Conservation (phyloP, 1,284 basidiomycete genomes). For the Microstroma glucosiphilum region DNA sequence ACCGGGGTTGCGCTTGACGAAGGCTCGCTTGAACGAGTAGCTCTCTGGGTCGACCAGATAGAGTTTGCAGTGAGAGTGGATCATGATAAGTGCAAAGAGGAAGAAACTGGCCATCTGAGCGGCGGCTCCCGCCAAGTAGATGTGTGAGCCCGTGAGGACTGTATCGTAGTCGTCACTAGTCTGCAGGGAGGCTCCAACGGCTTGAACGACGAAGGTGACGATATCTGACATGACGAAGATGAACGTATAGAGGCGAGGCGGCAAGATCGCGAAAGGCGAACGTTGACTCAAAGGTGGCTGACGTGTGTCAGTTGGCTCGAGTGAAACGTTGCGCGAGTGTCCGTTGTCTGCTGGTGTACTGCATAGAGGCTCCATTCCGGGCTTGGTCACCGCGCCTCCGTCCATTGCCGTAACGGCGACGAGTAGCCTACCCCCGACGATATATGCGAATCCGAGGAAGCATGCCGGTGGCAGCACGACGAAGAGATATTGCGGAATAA, state of each 20-base stretch:
- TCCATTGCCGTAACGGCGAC: conserved; percentile 20
- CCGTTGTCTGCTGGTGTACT: no score
- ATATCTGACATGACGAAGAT: conserved; percentile 39
- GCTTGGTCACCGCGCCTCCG: no score
- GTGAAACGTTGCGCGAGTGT: no score
- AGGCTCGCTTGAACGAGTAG: background rate
- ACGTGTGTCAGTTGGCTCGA: background rate
- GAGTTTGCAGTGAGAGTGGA: conserved; percentile 11
- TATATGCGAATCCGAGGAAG: conserved; percentile 38
- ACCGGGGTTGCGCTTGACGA: no score
- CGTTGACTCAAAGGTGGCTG: background rate
- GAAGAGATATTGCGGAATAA: conserved; percentile 26
- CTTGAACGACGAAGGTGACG: conserved; percentile 21
- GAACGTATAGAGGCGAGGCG: conserved; percentile 18
- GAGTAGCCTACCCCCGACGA: conserved; percentile 28
- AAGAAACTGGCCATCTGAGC: conserved; percentile 28
- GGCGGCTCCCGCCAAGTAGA: conserved; percentile 31
- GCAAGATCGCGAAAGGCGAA: conserved; percentile 16
- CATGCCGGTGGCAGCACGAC: conserved; percentile 32
- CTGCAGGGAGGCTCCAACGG: conserved; percentile 25
- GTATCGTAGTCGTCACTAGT: conserved; percentile 5
- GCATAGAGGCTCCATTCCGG: no score
- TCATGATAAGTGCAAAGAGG: conserved; percentile 22
- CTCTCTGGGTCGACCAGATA: background rate
- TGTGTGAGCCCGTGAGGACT: conserved; percentile 19